Percentiles rank a stretch among this genome's conserved stretches.
These are phyloP conservation scores for Trematosphaeria pertusa DNA, from an alignment of 2,329 filamentous ascomycete species.

Conservation along the genomic window DNA sequence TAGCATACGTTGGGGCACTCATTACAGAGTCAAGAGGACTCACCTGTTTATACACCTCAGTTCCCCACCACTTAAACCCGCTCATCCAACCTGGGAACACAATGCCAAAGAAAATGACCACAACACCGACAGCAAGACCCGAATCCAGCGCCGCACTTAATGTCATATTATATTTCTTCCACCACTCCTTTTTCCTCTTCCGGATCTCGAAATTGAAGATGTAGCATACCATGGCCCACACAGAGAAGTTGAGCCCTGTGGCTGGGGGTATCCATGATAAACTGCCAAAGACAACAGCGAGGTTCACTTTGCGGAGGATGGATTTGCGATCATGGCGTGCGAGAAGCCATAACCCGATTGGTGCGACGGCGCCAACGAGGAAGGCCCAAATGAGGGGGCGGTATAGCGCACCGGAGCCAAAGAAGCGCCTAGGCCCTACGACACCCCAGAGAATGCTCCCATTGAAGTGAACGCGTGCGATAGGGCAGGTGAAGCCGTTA, in stretches of 20 bases:
- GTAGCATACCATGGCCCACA: constrained; percentile 86
- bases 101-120: constrained; percentile 85
- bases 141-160: constrained; percentile 83
- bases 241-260: constrained; percentile 81
- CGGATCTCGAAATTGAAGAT: constrained; percentile 81
- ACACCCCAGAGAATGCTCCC: constrained; percentile 90
- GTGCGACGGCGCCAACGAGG: constrained; percentile 75
- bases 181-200: constrained; percentile 75
- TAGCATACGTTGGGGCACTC: constrained; percentile 8
- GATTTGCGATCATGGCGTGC: constrained; percentile 63
- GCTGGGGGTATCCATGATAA: constrained; percentile 88
- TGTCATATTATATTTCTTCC: constrained; percentile 92
- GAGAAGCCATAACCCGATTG: constrained; percentile 77
- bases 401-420: constrained; percentile 77
- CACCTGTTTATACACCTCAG: constrained; percentile 77
- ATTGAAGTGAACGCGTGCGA: constrained; percentile 88
- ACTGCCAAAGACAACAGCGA: constrained; percentile 83
- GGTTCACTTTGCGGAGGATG: constrained; percentile 77
- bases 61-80: constrained; percentile 85
- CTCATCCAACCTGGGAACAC: constrained; percentile 80
- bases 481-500: constrained; percentile 86
- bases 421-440: constrained; percentile 82
- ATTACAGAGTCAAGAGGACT: constrained; percentile 12
- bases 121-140: constrained; percentile 80
- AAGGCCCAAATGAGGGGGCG: constrained; percentile 82